Percentiles rank a stretch among this genome's conserved stretches.
Evolutionary conservation across 2,329 filamentous ascomycete genomes (phyloP).

Genomic region (Botrytis deweyae): DNA sequence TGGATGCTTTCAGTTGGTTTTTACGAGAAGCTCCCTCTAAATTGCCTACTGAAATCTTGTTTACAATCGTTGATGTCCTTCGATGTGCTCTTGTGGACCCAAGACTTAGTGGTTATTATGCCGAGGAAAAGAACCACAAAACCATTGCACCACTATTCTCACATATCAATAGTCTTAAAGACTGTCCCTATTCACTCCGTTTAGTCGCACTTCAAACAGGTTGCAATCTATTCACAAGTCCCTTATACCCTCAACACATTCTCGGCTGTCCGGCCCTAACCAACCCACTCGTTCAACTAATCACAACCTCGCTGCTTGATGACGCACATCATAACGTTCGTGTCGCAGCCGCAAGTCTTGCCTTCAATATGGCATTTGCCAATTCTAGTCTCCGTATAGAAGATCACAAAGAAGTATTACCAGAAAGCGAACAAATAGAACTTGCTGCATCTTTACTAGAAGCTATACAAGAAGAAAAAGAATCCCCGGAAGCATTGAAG

Average conservation of each 20-base stretch:
- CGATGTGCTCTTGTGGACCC: conserved; percentile 74
- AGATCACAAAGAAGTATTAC: conserved; percentile 56
- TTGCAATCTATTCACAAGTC: conserved; percentile 80
- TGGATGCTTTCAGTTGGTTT: conserved; percentile 63
- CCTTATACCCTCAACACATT: conserved; percentile 66
- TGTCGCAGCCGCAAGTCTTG: conserved; percentile 76
- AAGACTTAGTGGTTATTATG: conserved; percentile 77
- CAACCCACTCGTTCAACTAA: conserved; percentile 61
- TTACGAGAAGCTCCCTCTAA: conserved; percentile 54
- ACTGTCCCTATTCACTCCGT: conserved; percentile 76
- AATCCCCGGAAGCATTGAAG: conserved; percentile 69
- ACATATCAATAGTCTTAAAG: conserved; percentile 54
- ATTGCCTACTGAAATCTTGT: conserved; percentile 65
- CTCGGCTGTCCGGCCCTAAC: conserved; percentile 53
- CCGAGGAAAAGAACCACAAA: conserved; percentile 66
- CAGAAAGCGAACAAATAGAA: conserved; percentile 74
- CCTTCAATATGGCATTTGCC: conserved; percentile 76
- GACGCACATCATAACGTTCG: conserved; percentile 70
- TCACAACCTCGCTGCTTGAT: conserved; percentile 78
- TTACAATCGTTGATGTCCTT: conserved; percentile 82
- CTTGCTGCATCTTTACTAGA: conserved; percentile 79
- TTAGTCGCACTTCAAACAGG: conserved; percentile 80
- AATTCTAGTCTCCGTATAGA: conserved; percentile 66
- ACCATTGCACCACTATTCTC: conserved; percentile 63
- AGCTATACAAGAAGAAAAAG: conserved; percentile 58